A percentile compares a stretch with the other conserved stretches of the same genome.
phyloP scores from a whole-genome alignment of 768 basidiomycete species.

The Tylopilus rubrobrunneus region DNA sequence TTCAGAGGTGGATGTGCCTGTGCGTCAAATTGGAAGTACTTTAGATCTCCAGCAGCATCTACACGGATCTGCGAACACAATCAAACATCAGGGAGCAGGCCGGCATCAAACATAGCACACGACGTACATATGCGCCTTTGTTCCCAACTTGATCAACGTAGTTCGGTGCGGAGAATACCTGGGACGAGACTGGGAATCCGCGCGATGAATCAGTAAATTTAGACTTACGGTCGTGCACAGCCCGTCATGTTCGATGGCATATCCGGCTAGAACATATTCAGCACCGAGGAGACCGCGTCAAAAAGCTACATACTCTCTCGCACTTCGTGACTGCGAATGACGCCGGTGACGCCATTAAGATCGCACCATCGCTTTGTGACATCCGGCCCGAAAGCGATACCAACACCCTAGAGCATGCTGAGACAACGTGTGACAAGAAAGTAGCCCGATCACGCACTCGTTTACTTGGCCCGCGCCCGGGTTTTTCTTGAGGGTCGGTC shows the following conservation, averaged over 20 bases:
- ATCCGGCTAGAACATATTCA: slow-evolving; percentile 59
- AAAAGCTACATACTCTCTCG: slow-evolving; percentile 61
- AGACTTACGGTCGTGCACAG: slow-evolving; percentile 81
- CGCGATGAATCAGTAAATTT: neutral
- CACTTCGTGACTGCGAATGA: slow-evolving; percentile 96
- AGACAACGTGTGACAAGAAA: slow-evolving; percentile 8
- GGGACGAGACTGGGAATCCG: slow-evolving; percentile 13
- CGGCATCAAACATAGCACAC: neutral
- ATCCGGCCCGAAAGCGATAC: slow-evolving; percentile 93
- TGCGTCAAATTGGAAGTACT: slow-evolving; percentile 82
- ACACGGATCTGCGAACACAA: slow-evolving; percentile 63
- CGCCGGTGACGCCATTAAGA: slow-evolving; percentile 78
- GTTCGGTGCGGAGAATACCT: slow-evolving; percentile 95
- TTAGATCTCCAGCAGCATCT: slow-evolving; percentile 65
- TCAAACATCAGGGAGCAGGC: slow-evolving; percentile 1
- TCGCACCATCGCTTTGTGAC: slow-evolving; percentile 89
- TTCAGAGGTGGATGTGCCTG: slow-evolving; percentile 85
- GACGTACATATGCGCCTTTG: slow-evolving; percentile 86
- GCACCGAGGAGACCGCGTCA: neutral
- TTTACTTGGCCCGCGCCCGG: slow-evolving; percentile 94
- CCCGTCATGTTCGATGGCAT: slow-evolving; percentile 92
- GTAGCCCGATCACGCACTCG: slow-evolving; percentile 51
- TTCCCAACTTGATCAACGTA: slow-evolving; percentile 91
- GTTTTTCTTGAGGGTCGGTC: slow-evolving; percentile 90
- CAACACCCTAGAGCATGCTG: slow-evolving; percentile 67